These are phyloP conservation scores for Hypoxylon sp. DNA, from an alignment of 2,329 filamentous ascomycete species.

Conservation along the genomic window DNA sequence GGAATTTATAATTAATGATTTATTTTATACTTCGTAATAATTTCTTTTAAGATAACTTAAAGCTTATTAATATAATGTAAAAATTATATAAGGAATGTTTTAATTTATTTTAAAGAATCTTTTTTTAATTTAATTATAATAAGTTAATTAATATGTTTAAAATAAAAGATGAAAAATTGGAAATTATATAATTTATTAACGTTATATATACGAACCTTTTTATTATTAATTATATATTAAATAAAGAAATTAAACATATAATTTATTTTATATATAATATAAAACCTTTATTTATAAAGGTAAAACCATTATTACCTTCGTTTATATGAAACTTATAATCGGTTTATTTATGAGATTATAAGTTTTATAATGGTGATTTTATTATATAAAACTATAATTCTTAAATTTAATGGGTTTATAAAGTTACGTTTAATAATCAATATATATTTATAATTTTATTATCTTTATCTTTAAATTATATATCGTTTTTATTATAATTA, in stretches of 20 bases:
- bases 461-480: neutral
- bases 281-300: neutral
- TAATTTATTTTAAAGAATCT: neutral
- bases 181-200: neutral
- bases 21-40: neutral
- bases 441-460: conserved; percentile 2
- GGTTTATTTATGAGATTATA: neutral
- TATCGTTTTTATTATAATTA: neutral
- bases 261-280: too few species aligned
- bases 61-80: neutral
- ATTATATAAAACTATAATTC: neutral
- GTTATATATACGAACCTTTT: neutral
- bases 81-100: neutral
- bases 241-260: too few species aligned
- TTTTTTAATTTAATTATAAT: neutral
- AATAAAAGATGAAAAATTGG: neutral
- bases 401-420: neutral
- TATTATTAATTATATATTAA: neutral
- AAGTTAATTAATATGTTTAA: neutral
- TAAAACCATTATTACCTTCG: neutral
- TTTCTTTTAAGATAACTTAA: neutral
- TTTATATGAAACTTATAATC: neutral
- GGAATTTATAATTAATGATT: neutral
- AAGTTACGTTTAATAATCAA: neutral
- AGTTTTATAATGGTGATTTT: neutral